These are phyloP conservation scores for Phytophthora crassamura DNA, from an alignment of 352 stramenopile genomes.

Conservation along the genomic window DNA sequence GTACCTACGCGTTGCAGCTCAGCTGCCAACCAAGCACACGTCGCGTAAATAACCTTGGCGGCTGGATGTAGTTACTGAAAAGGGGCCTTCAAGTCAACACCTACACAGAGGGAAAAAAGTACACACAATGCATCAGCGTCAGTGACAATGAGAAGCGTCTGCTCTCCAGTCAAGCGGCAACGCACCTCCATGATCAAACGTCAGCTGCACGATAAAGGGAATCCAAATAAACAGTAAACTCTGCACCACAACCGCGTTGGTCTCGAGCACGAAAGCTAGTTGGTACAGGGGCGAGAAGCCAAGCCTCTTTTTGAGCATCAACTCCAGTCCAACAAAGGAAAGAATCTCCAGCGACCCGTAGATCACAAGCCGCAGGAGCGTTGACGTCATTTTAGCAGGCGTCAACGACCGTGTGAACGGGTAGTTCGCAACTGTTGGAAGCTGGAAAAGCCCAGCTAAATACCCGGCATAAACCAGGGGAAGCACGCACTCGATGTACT, in stretches of 20 bases:
- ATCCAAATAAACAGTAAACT: conserved; percentile 40
- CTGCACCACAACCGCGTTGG: conserved; percentile 30
- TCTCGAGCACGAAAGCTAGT: conserved; percentile 56
- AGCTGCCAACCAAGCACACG: too few relatives aligned
- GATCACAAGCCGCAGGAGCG: conserved; percentile 11
- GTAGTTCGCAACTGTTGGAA: conserved; percentile 27
- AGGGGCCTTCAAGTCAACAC: too few relatives aligned
- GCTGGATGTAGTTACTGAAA: too few relatives aligned
- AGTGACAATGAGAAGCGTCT: too few relatives aligned
- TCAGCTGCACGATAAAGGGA: conserved; percentile 31
- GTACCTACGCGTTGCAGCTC: too few relatives aligned
- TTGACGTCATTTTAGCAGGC: conserved; percentile 9
- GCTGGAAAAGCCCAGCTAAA: conserved; percentile 16
- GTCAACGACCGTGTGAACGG: conserved; percentile 18
- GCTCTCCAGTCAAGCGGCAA: too few relatives aligned
- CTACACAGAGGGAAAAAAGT: too few relatives aligned
- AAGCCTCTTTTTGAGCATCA: conserved; percentile 27
- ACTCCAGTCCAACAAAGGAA: conserved; percentile 16
- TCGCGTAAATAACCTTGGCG: too few relatives aligned
- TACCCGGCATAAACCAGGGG: conserved; percentile 24
- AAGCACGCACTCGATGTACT: conserved; percentile 32
- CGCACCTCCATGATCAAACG: conserved; percentile 25
- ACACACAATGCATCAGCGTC: too few relatives aligned
- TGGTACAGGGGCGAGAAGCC: conserved; percentile 34
- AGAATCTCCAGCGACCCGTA: conserved; percentile 19